A percentile compares a stretch with the other conserved stretches of the same genome.
These are phyloP conservation scores for Malus sieversii DNA, from an alignment of 306 rosid species.

Conservation along the genomic window DNA sequence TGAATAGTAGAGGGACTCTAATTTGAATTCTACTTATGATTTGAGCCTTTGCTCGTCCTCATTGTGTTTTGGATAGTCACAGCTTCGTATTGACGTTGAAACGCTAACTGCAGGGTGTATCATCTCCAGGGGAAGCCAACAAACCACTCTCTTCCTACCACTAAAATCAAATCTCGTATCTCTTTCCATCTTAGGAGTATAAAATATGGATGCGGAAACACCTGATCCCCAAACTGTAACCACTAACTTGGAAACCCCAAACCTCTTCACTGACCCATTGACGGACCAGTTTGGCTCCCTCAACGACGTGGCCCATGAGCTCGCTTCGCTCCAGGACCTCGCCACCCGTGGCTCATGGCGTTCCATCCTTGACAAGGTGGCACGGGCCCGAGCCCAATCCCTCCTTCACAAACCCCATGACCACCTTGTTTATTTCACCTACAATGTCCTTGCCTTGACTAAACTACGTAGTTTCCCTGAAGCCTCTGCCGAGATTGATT, in stretches of 20 bases:
- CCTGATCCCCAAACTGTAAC: conserved; percentile 16
- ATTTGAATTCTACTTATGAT: not conserved
- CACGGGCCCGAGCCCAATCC: conserved; percentile 66
- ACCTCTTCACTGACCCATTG: conserved; percentile 39
- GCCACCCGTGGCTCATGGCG: conserved; percentile 93
- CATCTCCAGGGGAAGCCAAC: not conserved
- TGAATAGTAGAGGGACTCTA: not conserved
- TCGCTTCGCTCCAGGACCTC: conserved; percentile 62
- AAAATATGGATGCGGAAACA: conserved; percentile 10
- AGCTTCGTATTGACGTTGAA: not conserved
- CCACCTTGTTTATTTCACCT: conserved; percentile 73
- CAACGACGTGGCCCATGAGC: conserved; percentile 57
- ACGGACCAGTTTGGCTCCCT: conserved; percentile 32
- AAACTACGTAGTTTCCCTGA: conserved; percentile 83
- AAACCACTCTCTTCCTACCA: not conserved
- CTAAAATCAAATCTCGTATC: not conserved
- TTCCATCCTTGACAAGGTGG: conserved; percentile 70
- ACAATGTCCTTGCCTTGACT: conserved; percentile 69
- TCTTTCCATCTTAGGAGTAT: too few species aligned
- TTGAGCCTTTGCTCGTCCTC: not conserved
- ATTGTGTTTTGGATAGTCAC: not conserved
- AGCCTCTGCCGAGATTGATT: conserved; percentile 68
- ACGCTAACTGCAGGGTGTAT: not conserved
- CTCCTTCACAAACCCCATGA: conserved; percentile 70
- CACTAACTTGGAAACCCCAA: conserved; percentile 13